Evolutionary conservation across 352 stramenopile species (phyloP).

Genomic region (Pythium aquatile): DNA sequence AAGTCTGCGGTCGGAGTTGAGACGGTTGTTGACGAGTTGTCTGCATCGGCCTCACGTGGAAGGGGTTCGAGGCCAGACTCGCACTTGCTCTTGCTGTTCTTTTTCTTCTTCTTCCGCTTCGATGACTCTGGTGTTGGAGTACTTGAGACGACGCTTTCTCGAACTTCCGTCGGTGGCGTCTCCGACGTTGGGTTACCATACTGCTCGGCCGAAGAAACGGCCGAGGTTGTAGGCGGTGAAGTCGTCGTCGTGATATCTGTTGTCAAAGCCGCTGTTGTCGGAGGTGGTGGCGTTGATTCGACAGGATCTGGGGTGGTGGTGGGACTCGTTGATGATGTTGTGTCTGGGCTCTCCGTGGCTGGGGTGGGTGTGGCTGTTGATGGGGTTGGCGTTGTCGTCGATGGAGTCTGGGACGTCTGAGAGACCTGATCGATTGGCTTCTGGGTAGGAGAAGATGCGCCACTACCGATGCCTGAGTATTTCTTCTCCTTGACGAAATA

Average conservation of each 20-base stretch:
- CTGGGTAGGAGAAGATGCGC: neutral
- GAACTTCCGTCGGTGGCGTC: neutral
- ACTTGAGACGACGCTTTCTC: neutral
- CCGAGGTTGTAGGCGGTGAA: neutral
- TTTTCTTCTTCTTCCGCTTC: neutral
- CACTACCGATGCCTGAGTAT: conserved; percentile 37
- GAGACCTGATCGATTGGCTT: neutral
- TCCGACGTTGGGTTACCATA: neutral
- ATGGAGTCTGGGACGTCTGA: neutral
- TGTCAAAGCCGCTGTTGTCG: neutral
- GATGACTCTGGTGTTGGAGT: neutral
- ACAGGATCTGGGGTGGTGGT: neutral
- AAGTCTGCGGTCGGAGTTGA: neutral
- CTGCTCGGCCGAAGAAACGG: neutral
- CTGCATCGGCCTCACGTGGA: neutral
- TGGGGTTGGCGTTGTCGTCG: conserved; percentile 5
- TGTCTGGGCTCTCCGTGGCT: neutral
- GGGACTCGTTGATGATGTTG: neutral
- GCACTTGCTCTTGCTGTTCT: neutral
- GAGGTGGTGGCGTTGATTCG: neutral
- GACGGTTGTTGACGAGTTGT: neutral
- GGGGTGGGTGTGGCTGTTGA: neutral
- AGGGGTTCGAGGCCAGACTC: neutral
- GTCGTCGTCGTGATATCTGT: neutral
- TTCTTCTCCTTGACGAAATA: conserved; percentile 49